phyloP scores from a whole-genome alignment of 208 protist genomes.

The Leishmania lainsoni region DNA sequence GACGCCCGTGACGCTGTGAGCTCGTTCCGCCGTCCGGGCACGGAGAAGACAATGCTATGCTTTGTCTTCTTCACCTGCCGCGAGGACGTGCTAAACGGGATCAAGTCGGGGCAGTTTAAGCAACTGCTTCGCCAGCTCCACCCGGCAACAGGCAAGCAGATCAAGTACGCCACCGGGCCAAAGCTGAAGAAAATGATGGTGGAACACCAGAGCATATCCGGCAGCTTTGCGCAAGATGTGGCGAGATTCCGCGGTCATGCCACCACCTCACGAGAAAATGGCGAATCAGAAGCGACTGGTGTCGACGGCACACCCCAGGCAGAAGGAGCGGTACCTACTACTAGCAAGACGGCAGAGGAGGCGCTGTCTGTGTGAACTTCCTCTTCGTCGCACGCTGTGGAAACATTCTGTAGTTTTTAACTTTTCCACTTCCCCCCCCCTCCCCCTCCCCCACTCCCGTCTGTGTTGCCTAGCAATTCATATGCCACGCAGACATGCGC shows the following conservation, averaged over 20 bases:
- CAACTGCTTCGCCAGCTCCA: slow-evolving; percentile 42
- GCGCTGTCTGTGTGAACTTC: not conserved
- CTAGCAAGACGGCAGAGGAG: not conserved
- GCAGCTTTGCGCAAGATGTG: slow-evolving; percentile 27
- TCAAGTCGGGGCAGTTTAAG: slow-evolving; percentile 27
- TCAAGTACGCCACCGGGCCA: slow-evolving; percentile 64
- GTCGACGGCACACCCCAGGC: not conserved
- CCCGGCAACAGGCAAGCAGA: slow-evolving; percentile 43
- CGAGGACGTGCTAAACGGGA: slow-evolving; percentile 58
- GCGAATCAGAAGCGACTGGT: not conserved
- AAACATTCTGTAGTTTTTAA: not conserved
- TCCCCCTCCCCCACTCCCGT: not conserved
- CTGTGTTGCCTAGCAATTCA: not conserved
- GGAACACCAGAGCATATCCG: slow-evolving; percentile 33
- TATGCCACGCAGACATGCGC: not conserved
- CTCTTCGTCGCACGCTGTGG: not conserved
- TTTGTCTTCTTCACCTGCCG: slow-evolving; percentile 74
- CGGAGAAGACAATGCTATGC: slow-evolving; percentile 42
- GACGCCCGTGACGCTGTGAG: not conserved
- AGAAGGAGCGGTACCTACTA: not conserved
- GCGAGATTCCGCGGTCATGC: slow-evolving; percentile 4
- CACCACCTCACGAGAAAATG: not conserved
- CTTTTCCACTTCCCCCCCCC: not conserved
- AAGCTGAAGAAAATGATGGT: slow-evolving; percentile 44
- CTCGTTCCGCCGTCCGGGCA: too few species aligned